Base-by-base conservation (phyloP, 2,329 filamentous ascomycete species). In the Fusarium palustre region DNA sequence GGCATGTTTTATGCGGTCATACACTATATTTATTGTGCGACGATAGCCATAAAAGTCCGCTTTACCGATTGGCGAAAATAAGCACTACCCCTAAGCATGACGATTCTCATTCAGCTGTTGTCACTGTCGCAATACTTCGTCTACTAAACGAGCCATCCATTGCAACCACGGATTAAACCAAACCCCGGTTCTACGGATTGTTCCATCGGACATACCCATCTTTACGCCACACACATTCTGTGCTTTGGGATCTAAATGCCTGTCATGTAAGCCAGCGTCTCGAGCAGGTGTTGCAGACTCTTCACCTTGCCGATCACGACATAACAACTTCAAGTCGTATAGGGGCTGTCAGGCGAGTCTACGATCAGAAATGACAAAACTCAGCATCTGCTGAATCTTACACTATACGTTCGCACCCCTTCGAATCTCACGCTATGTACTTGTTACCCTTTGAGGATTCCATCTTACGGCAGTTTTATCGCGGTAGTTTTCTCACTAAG, bases 171-270 rank as follows among this genome's bases (percentile, higher is more conserved):
- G 48, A 34, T 45, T 18, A 20, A 50, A 30, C 20, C 4, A 11
- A 30, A 20, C 4, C 22, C 33, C 33, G 18, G 30, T 54, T 54
- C 39, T 45, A 36, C 13, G 3, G 18, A 36, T 54, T 16, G 12
- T 54, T 45, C 39, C 18, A 34, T 54, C 25, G 5, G 2, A 28
- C 16, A 9, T 9, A 30, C 39, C 50, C 39, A 45, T 36, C 36
- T 54, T 54, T 54, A 54, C 50, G 38, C 50, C 50, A 34, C 50
- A 28, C 22, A 18, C 50, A 36, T 54, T 39, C 39, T 8, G 20
- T 54, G 12, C 30, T 28, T 2, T 22, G 8, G 50, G 39, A 45
- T 45, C 22, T 11, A 15, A 45, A 54, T 54, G 50, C 50, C 34
- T 54, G 50, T 36, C 50, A 34, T 34, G 33, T 7, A 34, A 34